Percentiles rank a stretch among this genome's conserved stretches.
phyloP scores from a whole-genome alignment of 169 alveolate species.

The Cryptosporidium felis region DNA sequence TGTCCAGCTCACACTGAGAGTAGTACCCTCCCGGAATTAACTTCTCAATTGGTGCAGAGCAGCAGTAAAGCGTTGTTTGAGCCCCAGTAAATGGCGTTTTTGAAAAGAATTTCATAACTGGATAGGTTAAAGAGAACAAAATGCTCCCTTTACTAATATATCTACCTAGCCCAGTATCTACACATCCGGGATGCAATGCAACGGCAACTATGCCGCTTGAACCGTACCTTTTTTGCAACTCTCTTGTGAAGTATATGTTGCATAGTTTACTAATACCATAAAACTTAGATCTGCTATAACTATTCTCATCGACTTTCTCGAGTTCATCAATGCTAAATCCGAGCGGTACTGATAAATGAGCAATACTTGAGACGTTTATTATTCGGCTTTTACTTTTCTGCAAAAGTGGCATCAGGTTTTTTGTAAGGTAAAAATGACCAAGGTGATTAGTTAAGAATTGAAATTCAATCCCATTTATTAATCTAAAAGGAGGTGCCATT shows the following conservation, averaged over 20 bases:
- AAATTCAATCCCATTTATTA: slow-evolving; percentile 71
- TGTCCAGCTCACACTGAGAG: slow-evolving; percentile 61
- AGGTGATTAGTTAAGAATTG: slow-evolving; percentile 77
- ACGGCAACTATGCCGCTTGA: slow-evolving; percentile 39
- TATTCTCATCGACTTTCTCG: slow-evolving; percentile 32
- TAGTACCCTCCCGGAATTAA: slow-evolving; percentile 75
- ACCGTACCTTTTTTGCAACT: slow-evolving; percentile 67
- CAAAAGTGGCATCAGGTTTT: slow-evolving; percentile 72
- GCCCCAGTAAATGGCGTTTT: slow-evolving; percentile 74
- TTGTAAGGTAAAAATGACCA: slow-evolving; percentile 78
- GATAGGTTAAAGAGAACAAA: background rate
- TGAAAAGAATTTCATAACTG: slow-evolving; percentile 34
- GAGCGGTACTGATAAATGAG: slow-evolving; percentile 58
- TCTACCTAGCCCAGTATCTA: slow-evolving; percentile 71
- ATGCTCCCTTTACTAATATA: slow-evolving; percentile 2
- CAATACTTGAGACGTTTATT: slow-evolving; percentile 72
- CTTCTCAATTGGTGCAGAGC: slow-evolving; percentile 43
- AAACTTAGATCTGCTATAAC: background rate
- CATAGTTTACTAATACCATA: slow-evolving; percentile 72
- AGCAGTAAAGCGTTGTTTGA: slow-evolving; percentile 74
- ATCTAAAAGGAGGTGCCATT: slow-evolving; percentile 70
- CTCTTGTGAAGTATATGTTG: slow-evolving; percentile 67
- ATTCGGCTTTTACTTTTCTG: slow-evolving; percentile 62
- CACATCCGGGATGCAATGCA: slow-evolving; percentile 77
- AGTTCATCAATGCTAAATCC: slow-evolving; percentile 25